Base-by-base conservation (phyloP, 805 yeast genomes). In the Monosporozyma aquatica region DNA sequence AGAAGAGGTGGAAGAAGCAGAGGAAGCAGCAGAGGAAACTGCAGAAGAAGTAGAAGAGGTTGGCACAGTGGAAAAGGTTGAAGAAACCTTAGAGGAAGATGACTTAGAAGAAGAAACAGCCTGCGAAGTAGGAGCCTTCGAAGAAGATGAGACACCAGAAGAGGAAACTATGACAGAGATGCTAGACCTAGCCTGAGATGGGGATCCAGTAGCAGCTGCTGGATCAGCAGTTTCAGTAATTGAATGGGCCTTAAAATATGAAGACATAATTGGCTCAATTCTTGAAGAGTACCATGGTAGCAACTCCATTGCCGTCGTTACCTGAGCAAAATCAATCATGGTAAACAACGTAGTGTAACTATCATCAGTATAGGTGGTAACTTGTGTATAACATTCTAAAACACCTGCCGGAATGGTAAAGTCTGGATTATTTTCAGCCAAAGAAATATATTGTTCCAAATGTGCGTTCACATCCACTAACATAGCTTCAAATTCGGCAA, bases 201-300 rank as follows among this genome's bases (percentile, higher is more conserved):
- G 21, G 15, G 49, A 30, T 14, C 46, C 18, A 6, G 38, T 9
- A 39, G 45, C 15, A 20, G 49, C 20, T 32, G 13, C 50, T 17
- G 46, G 27, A 30, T 38, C 44, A 32, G 18, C 49, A 20, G 45
- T 40, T 10, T 24, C 44, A 39, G 50, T 38, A 40, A 45, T 37
- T 41, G 46, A 37, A 38, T 47, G 45, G 28, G 47, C 44, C 32
- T 41, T 29, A 30, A 50, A 28, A 42, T 48, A 52, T 33, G 52
- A 43, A 7, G 47, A 37, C 24, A 54, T 45, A 23, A 41, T 50
- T 30, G 59, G 49, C 17, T 45, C 46, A 29, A 60, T 38, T 50
- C 64, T 58, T 21, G 56, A 43, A 18, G 58, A 47, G 48, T 58
- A 64, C 67, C 67, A 64, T 51, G 68, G 66, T 32, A 64, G 45